Evolutionary conservation across 1,139 yeast species (phyloP), one percentile per base, ranked within the genome.

Genomic region (Yarrowia galli): DNA sequence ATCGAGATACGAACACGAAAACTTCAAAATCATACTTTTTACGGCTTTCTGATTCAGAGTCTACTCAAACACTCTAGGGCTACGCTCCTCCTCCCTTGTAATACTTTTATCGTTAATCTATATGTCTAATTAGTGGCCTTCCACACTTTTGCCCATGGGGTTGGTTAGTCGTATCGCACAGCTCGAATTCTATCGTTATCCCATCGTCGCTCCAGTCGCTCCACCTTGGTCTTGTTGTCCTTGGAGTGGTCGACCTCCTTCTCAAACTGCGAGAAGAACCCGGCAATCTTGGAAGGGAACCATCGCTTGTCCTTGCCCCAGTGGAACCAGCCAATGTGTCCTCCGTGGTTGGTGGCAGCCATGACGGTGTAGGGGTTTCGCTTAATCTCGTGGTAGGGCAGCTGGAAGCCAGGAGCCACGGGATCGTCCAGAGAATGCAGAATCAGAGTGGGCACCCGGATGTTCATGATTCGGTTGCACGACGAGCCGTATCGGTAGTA

Each of bases 351-450:
- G 0, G 98, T 91, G 65, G 88, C 85, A 20, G 89, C 80, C 73
- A 91, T 77, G 42, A 87, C 79, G 38, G 89, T 79, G 75, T 85
- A 89, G 12, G 97, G 97, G 74, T 92, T 93, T 56, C 81, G 78
- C 56, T 75, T 75, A 8, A 87, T 85, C 72, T 90, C 95, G 13
- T 78, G 75, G 69, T 79, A 76, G 0, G 97, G 97, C 43, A 91
- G 84, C 66, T 88, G 82, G 67, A 83, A 83, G 16, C 64, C 49
- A 25, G 83, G 81, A 18, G 92, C 88, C 40, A 95, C 87, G 6
- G 98, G 98, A 75, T 93, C 98, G 76, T 93, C 98, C 25, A 82
- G 77, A 1, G 98, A 83, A 74, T 87, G 87, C 61, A 93, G 79
- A 23, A 88, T 83, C 67, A 93, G 78, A 8, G 87, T 79, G 25